Conservation (phyloP, 148 eudicot genomes). For the Linanthus parryae region DNA sequence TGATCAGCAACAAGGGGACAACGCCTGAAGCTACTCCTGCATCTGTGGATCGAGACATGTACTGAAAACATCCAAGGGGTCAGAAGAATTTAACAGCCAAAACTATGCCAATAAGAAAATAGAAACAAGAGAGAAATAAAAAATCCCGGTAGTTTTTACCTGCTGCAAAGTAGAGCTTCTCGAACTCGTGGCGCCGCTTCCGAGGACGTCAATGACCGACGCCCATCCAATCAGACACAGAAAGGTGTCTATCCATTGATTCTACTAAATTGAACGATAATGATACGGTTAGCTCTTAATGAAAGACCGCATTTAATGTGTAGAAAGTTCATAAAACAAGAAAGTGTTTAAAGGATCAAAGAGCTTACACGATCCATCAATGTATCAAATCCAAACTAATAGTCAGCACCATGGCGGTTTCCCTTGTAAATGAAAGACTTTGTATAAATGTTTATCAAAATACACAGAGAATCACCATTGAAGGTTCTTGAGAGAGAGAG, state of each 20-base stretch:
- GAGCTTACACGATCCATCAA: conserved; percentile 61
- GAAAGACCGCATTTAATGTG: no score
- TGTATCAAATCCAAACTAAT: conserved; percentile 42
- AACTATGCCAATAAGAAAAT: conserved; percentile 1
- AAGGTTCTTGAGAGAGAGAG: no score
- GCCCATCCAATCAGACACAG: conserved; percentile 49
- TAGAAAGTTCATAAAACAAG: no score
- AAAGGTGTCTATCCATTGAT: conserved; percentile 60
- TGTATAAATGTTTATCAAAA: no score
- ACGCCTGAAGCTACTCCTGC: conserved; percentile 42
- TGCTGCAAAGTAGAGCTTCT: conserved; percentile 60
- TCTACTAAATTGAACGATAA: conserved; percentile 26
- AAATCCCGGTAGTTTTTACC: conserved; percentile 53
- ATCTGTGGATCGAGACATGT: conserved; percentile 21
- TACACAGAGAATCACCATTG: no score
- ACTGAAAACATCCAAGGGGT: no score
- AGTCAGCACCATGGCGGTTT: conserved; percentile 33
- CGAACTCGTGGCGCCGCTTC: conserved; percentile 40
- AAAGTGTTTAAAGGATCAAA: no score
- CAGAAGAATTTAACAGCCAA: neutral
- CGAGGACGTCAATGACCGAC: conserved; percentile 37
- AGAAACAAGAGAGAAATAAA: no score
- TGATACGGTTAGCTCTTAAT: neutral
- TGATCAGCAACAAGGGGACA: conserved; percentile 65
- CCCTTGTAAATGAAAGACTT: no score